Evolutionary conservation across 768 basidiomycete species (phyloP), one percentile per base, ranked within the genome.

Genomic region (Boletus edulis): DNA sequence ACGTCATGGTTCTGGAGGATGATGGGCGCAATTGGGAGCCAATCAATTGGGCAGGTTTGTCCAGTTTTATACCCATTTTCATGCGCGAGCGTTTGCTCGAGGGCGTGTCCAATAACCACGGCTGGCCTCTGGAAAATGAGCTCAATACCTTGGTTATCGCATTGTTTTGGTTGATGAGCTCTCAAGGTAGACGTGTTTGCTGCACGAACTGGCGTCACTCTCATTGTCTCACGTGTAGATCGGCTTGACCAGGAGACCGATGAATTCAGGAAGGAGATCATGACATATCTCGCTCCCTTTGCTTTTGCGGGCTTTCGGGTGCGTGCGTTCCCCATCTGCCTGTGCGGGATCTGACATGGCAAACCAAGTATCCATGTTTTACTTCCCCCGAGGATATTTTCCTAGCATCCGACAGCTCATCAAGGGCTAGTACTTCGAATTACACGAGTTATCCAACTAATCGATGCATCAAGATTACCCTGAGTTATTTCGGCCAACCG

Each of bases 1-100:
- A 80, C 62, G 64, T 79, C 35, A 84, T 87, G 81, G 69, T 84
- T 40, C 75, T 83, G 32, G 83, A 85, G 57, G 77, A 82, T 27
- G 78, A 76, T 50, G 75, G 73, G 45, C 76, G 73, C 56, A 84
- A 83, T 62, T 60, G 73, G 38, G 71, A 72, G 47, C 81, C 80
- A 55, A 70, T 83, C 14, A 62, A 73, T 46, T 73, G 74, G 63
- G 78, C 80, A 6, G 72, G 71, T 39, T 63, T 81, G 12, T 73
- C 74, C 4, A 35, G 52, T 0, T 78, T 82, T 52, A 67, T 82
- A 15, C 69, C 70, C 37, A 49, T 43, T 1, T 80, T 75, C 58
- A 55, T 84, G 24, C 72, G 73, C 20, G 56, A 68, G 7, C 71
- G 73, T 20, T 64, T 82, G 11, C 71, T 76, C 39, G 70, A 72